Evolutionary conservation across 2,329 filamentous ascomycete species (phyloP), one percentile per base, ranked within the genome.

Genomic region (Rasamsonia emersonii): DNA sequence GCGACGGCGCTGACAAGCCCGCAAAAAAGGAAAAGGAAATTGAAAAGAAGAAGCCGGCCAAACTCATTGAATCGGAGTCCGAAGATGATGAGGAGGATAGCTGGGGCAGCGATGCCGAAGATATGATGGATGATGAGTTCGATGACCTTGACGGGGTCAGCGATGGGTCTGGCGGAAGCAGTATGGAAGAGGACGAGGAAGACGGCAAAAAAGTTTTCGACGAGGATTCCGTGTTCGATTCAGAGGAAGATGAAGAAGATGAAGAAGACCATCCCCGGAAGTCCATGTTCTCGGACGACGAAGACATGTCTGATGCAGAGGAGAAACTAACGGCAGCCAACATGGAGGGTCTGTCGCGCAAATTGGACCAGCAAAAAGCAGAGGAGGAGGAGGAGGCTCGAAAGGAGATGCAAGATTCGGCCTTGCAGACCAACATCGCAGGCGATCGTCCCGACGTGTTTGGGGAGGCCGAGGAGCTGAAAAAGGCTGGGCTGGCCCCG

Each of bases 261-360:
- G 7, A 13, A 18, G 37, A 40, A 9, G 32, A 38, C 15, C 64
- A 64, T 32, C 61, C 58, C 53, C 70, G 61, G 54, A 71, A 71
- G 49, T 75, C 79, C 43, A 85, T 94, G 69, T 98, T 93, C 69
- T 96, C 91, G 0, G 91, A 96, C 43, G 89, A 96, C 51, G 86
- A 93, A 47, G 84, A 89, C 43, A 80, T 86, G 31, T 88, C 82
- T 1, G 86, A 93, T 47, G 80, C 77, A 4, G 86, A 94, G 61
- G 88, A 95, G 62, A 81, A 79, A 56, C 72, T 98, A 45, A 98
- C 86, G 31, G 88, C 88, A 2, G 91, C 91, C 41, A 98, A 98
- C 59, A 96, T 98, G 41, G 91, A 82, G 49, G 91, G 91, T 37
- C 67, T 98, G 35, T 88, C 89, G 34, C 73, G 78, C 47, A 89